Evolutionary conservation across 2,329 filamentous ascomycete genomes (phyloP).

Genomic region (Fusarium haematococcum): DNA sequence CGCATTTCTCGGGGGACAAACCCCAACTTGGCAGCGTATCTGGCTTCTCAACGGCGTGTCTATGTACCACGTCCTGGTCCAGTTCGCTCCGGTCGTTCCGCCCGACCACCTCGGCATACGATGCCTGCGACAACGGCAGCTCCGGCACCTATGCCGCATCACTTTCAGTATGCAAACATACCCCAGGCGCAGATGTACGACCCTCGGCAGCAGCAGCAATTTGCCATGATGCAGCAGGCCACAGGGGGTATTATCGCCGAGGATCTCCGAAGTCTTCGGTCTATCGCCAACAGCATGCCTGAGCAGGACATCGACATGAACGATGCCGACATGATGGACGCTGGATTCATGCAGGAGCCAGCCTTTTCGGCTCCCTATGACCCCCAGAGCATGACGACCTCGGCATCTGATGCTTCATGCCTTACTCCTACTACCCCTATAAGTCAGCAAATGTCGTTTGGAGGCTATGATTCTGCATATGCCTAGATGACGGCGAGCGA

Average conservation of each 20-base stretch:
- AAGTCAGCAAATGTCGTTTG: slow-evolving; percentile 30
- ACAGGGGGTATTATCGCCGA: slow-evolving; percentile 52
- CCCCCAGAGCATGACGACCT: slow-evolving; percentile 35
- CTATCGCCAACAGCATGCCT: slow-evolving; percentile 46
- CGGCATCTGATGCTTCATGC: slow-evolving; percentile 38
- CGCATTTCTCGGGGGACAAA: slow-evolving; percentile 52
- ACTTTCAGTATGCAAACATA: slow-evolving; percentile 40
- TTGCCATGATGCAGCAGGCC: slow-evolving; percentile 45
- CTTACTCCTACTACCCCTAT: slow-evolving; percentile 34
- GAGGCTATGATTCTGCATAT: slow-evolving; percentile 26
- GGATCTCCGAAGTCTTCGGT: slow-evolving; percentile 50
- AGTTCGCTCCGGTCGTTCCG: slow-evolving; percentile 47
- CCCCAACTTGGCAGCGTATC: slow-evolving; percentile 50
- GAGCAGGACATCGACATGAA: slow-evolving; percentile 53
- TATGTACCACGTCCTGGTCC: slow-evolving; percentile 46
- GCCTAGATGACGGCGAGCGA: neutral
- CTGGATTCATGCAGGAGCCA: slow-evolving; percentile 38
- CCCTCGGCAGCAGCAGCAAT: slow-evolving; percentile 46
- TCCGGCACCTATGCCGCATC: slow-evolving; percentile 35
- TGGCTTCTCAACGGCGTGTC: slow-evolving; percentile 51
- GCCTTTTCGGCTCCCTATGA: slow-evolving; percentile 39
- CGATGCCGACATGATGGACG: slow-evolving; percentile 49
- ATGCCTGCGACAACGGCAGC: slow-evolving; percentile 30
- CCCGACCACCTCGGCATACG: slow-evolving; percentile 43
- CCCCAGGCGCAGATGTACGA: slow-evolving; percentile 43